Percentiles rank a stretch among this genome's conserved stretches.
phyloP scores from a whole-genome alignment of 495 filamentous ascomycete species.

The Physcia stellaris region DNA sequence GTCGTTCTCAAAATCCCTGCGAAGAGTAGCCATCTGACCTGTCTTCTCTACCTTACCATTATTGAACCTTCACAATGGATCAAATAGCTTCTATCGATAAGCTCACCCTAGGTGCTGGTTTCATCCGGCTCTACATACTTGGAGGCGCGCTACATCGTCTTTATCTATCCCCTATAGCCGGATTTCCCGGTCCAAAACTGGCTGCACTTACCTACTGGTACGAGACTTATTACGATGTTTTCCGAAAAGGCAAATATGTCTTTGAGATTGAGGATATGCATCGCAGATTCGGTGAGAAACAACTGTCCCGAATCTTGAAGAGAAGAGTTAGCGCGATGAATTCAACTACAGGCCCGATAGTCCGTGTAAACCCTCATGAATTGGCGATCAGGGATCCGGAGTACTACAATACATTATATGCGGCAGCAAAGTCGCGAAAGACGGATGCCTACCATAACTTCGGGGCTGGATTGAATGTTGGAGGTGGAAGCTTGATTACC shows the following conservation, averaged over 20 bases:
- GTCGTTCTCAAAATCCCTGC: too few species aligned
- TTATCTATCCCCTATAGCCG: slow-evolving; percentile 22
- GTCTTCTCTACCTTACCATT: too few species aligned
- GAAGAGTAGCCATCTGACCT: too few species aligned
- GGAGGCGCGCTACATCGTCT: background rate
- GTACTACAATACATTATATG: slow-evolving; percentile 8
- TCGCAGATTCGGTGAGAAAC: slow-evolving; percentile 31
- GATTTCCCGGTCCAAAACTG: slow-evolving; percentile 32
- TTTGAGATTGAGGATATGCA: slow-evolving; percentile 31
- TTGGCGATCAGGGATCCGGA: slow-evolving; percentile 9
- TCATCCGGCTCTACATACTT: background rate
- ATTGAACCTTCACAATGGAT: too few species aligned
- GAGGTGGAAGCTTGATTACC: too few species aligned
- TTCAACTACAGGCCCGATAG: slow-evolving; percentile 14
- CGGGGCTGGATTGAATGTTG: slow-evolving; percentile 2
- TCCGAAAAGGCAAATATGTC: slow-evolving; percentile 23
- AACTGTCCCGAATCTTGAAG: too few species aligned
- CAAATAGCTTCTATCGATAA: too few species aligned
- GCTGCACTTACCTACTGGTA: slow-evolving; percentile 34
- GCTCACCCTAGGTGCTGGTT: too few species aligned
- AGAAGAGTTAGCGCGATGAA: too few species aligned
- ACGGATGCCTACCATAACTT: slow-evolving; percentile 5
- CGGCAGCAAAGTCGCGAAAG: slow-evolving; percentile 15
- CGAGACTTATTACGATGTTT: slow-evolving; percentile 34
- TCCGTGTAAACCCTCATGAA: slow-evolving; percentile 10